Conservation (phyloP, 371 early-diverging fungal species). For the Mortierella sp. region DNA sequence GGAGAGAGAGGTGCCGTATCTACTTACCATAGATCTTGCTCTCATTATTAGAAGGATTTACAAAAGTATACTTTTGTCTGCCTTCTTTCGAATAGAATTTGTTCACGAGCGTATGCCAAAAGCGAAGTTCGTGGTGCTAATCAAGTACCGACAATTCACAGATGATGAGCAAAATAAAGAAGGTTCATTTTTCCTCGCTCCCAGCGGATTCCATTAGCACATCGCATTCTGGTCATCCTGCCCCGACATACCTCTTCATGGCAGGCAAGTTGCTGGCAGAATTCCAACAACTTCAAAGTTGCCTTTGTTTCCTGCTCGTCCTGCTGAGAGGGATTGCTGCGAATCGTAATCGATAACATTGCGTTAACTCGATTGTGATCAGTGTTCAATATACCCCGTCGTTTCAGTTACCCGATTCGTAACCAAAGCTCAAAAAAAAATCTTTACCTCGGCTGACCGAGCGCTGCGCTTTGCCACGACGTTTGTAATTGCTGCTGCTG, state of each 20-base stretch:
- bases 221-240: neutral
- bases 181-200: too few relatives aligned
- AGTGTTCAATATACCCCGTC: too few relatives aligned
- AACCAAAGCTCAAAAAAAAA: neutral
- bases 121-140: slow-evolving; percentile 18
- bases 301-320: slow-evolving; percentile 29
- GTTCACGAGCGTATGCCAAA: slow-evolving; percentile 24
- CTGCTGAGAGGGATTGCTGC: neutral
- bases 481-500: neutral
- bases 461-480: neutral
- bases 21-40: slow-evolving; percentile 30
- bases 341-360: too few relatives aligned
- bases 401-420: neutral
- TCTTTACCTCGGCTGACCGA: neutral
- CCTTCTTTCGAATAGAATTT: slow-evolving; percentile 22
- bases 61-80: slow-evolving; percentile 16
- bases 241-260: slow-evolving; percentile 27
- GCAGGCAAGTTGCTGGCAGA: slow-evolving; percentile 9
- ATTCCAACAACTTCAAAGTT: slow-evolving; percentile 17
- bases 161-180: too few relatives aligned
- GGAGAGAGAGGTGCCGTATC: neutral
- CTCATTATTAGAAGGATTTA: slow-evolving; percentile 18
- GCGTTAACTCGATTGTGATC: too few relatives aligned
- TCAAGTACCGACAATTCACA: neutral
- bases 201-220: too few relatives aligned